A percentile compares a stretch with the other conserved stretches of the same genome.
Conservation (phyloP, 805 yeast genomes). For the Kuraishia molischiana region DNA sequence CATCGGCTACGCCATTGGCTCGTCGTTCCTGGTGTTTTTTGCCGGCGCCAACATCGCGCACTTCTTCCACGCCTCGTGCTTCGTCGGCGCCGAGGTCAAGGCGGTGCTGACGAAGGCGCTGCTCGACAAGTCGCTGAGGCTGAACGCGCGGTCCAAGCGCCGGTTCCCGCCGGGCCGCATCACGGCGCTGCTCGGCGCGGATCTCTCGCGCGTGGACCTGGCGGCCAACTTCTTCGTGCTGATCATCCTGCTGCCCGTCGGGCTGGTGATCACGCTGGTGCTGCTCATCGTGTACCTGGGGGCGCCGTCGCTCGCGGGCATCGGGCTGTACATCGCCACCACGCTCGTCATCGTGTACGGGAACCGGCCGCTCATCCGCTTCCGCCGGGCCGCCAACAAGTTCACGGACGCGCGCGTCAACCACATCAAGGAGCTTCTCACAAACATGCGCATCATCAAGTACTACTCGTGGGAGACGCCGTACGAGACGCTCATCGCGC, state of each 20-base stretch:
- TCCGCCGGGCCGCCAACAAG: slow-evolving; percentile 47
- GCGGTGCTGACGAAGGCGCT: slow-evolving; percentile 64
- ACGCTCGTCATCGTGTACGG: slow-evolving; percentile 33
- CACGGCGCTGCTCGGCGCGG: slow-evolving; percentile 75
- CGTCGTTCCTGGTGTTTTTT: slow-evolving; percentile 41
- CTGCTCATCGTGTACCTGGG: slow-evolving; percentile 63
- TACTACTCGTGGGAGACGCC: slow-evolving; percentile 90
- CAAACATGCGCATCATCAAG: slow-evolving; percentile 73
- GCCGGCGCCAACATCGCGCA: slow-evolving; percentile 46
- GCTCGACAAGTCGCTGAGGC: slow-evolving; percentile 54
- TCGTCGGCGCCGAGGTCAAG: slow-evolving; percentile 63
- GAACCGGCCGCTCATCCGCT: slow-evolving; percentile 41
- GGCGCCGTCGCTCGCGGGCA: slow-evolving; percentile 62
- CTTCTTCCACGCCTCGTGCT: slow-evolving; percentile 49
- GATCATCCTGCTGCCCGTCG: slow-evolving; percentile 52
- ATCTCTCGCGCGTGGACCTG: slow-evolving; percentile 70
- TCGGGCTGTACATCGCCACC: slow-evolving; percentile 44
- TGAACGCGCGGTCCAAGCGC: slow-evolving; percentile 48
- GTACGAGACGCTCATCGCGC: slow-evolving; percentile 45
- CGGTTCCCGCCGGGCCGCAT: slow-evolving; percentile 60
- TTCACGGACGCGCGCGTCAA: slow-evolving; percentile 73
- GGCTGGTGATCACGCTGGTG: slow-evolving; percentile 52
- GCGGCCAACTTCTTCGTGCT: slow-evolving; percentile 62
- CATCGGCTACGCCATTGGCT: slow-evolving; percentile 68
- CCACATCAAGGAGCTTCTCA: slow-evolving; percentile 68